A percentile compares a stretch with the other conserved stretches of the same genome.
Conservation (phyloP, 2,329 filamentous ascomycete species). For the Thermothelomyces thermophilus region DNA sequence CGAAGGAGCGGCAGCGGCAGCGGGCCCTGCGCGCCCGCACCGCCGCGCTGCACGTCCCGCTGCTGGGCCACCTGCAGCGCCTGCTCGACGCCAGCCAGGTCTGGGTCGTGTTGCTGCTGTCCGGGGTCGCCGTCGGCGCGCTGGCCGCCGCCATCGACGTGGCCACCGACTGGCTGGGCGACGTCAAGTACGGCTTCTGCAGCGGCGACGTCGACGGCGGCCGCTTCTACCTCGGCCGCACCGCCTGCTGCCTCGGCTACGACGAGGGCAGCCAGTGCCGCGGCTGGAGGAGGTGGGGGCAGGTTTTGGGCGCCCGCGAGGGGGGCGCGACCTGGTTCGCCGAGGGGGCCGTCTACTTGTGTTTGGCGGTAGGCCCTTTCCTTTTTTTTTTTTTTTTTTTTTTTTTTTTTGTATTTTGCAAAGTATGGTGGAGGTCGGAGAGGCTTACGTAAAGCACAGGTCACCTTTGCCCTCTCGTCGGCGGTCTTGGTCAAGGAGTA, state of each 20-base stretch:
- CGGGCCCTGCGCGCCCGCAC: conserved; percentile 64
- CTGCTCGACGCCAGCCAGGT: conserved; percentile 81
- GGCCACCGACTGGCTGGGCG: conserved; percentile 85
- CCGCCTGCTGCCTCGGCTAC: conserved; percentile 90
- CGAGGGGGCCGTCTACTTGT: conserved; percentile 79
- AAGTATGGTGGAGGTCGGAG: neutral
- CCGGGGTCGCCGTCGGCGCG: conserved; percentile 74
- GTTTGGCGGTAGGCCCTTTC: conserved; percentile 63
- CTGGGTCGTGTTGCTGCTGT: conserved; percentile 82
- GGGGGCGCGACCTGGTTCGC: conserved; percentile 69
- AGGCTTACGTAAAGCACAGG: conserved; percentile 37
- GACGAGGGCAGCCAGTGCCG: conserved; percentile 74
- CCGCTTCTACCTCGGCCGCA: conserved; percentile 82
- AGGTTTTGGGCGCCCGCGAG: conserved; percentile 60
- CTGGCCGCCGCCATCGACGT: conserved; percentile 88
- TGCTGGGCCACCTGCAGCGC: conserved; percentile 67
- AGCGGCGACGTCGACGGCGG: conserved; percentile 66
- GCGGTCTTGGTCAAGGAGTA: conserved; percentile 77
- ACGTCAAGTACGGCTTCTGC: conserved; percentile 86
- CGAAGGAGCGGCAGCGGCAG: conserved; percentile 84
- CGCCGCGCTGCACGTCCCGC: conserved; percentile 54
- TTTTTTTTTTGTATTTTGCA: neutral
- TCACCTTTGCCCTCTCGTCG: conserved; percentile 70
- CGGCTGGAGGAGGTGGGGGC: conserved; percentile 83
- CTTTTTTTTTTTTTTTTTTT: neutral